Conservation (phyloP, 2,329 filamentous ascomycete species). For the Penicillium sclerotigenum region DNA sequence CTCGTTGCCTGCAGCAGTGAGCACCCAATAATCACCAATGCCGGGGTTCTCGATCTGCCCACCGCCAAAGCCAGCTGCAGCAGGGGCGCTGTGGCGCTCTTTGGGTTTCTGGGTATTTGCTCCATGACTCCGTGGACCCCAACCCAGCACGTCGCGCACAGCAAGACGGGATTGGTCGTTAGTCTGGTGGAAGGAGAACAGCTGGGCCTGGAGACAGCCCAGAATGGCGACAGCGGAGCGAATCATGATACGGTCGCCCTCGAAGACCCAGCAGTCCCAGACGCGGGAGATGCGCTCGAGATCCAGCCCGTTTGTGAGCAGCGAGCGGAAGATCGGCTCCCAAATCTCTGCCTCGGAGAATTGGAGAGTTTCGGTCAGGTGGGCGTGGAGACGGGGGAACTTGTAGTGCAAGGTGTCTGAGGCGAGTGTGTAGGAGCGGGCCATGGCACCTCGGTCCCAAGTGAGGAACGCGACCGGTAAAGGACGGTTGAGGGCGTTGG, state of each 20-base stretch:
- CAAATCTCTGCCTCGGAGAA: conserved; percentile 47
- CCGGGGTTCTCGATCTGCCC: conserved; percentile 36
- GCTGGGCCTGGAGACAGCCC: conserved; percentile 43
- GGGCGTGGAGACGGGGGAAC: conserved; percentile 52
- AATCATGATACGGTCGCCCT: conserved; percentile 54
- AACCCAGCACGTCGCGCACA: conserved; percentile 35
- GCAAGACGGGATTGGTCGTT: conserved; percentile 38
- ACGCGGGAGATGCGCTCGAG: conserved; percentile 54
- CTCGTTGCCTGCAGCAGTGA: conserved; percentile 38
- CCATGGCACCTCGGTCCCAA: conserved; percentile 54
- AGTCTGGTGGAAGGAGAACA: conserved; percentile 38
- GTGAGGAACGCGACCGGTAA: conserved; percentile 61
- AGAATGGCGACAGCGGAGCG: conserved; percentile 45
- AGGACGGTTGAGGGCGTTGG: conserved; percentile 60
- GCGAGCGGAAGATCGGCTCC: conserved; percentile 53
- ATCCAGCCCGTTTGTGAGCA: conserved; percentile 52
- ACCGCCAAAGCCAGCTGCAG: conserved; percentile 35
- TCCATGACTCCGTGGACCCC: conserved; percentile 36
- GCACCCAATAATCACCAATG: conserved; percentile 43
- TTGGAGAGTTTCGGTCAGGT: conserved; percentile 46
- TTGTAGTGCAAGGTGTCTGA: conserved; percentile 58
- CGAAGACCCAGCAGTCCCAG: conserved; percentile 62
- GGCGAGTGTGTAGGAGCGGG: conserved; percentile 55
- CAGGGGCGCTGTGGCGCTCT: conserved; percentile 38
- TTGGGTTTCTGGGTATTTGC: conserved; percentile 27